Evolutionary conservation across 805 yeast species (phyloP), one percentile per base, ranked within the genome.

Genomic region (Kodamaea lidongshanica): DNA sequence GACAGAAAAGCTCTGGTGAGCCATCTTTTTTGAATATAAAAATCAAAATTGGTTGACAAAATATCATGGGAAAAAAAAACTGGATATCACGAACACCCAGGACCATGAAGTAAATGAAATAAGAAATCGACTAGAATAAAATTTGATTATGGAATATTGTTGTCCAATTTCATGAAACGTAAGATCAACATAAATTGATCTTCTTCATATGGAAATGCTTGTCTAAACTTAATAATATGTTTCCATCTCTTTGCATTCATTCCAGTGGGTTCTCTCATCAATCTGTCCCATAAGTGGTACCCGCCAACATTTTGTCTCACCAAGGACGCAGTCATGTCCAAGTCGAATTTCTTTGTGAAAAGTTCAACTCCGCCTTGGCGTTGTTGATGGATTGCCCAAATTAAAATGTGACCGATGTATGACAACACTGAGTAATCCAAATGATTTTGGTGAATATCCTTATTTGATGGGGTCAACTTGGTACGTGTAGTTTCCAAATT

Each of bases 231-330:
- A 25, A 54, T 52, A 11, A 62, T 46, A 32, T 60, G 67, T 36
- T 62, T 62, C 68, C 68, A 62, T 30, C 68, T 47, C 34, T 60
- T 61, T 28, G 58, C 45, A 34, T 58, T 61, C 41, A 61, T 59
- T 5, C 49, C 34, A n/a, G 48, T 41, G 17, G 45, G 37, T 27
- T 52, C 54, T 30, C 58, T 50, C 24, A 48, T 46, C 25, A 61
- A 43, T 14, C 56, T 49, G 40, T 61, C 66, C 68, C 68, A 61
- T 25, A 61, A 50, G 39, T 61, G 61, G 30, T 40, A 45, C 1
- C 68, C 68, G 5, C 68, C 68, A 12, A 61, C 42, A n/a, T 41
- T 38, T 8, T 45, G 40, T 23, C 42, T 31, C 11, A 53, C 38
- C 14, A 28, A 30, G 10, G 35, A 19, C 11, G 41, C 37, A 6